Percentiles rank a stretch among this genome's conserved stretches.
phyloP scores from a whole-genome alignment of 2,329 filamentous ascomycete genomes.

The Fusarium equiseti region DNA sequence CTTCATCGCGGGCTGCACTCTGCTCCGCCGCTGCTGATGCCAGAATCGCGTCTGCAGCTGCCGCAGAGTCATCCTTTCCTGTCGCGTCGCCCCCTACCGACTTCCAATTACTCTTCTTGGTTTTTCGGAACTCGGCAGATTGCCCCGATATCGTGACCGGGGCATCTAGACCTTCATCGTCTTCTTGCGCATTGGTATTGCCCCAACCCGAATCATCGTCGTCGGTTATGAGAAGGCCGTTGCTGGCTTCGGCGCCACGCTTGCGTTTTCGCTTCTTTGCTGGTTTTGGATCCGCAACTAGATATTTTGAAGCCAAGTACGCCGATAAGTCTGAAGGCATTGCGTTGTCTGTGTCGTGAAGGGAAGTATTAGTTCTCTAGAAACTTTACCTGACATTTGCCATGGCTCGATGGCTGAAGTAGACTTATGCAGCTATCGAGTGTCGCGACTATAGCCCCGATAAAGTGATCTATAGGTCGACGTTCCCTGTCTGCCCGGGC shows the following conservation, averaged over 20 bases:
- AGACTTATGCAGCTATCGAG: constrained; percentile 45
- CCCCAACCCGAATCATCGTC: constrained; percentile 70
- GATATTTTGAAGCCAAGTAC: constrained; percentile 93
- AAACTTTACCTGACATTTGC: constrained; percentile 8
- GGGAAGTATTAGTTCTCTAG: neutral
- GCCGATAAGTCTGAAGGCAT: constrained; percentile 76
- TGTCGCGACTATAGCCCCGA: constrained; percentile 22
- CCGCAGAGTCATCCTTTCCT: constrained; percentile 61
- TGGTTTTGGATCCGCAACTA: constrained; percentile 70
- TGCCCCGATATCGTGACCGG: constrained; percentile 63
- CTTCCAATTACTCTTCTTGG: constrained; percentile 87
- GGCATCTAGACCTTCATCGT: constrained; percentile 68
- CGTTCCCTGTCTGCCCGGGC: neutral
- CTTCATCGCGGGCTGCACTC: constrained; percentile 61
- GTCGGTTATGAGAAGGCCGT: constrained; percentile 74
- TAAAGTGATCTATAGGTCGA: constrained; percentile 28
- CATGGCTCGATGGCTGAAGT: constrained; percentile 18
- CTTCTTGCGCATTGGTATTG: constrained; percentile 51
- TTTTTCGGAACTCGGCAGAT: constrained; percentile 74
- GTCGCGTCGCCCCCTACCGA: constrained; percentile 63
- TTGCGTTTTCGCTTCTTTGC: constrained; percentile 75
- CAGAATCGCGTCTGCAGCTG: constrained; percentile 82
- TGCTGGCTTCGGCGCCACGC: constrained; percentile 57
- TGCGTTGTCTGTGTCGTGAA: constrained; percentile 6
- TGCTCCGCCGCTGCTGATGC: constrained; percentile 77